These are phyloP conservation scores for Polymyxa betae DNA, from an alignment of 208 protist genomes.

Conservation along the genomic window DNA sequence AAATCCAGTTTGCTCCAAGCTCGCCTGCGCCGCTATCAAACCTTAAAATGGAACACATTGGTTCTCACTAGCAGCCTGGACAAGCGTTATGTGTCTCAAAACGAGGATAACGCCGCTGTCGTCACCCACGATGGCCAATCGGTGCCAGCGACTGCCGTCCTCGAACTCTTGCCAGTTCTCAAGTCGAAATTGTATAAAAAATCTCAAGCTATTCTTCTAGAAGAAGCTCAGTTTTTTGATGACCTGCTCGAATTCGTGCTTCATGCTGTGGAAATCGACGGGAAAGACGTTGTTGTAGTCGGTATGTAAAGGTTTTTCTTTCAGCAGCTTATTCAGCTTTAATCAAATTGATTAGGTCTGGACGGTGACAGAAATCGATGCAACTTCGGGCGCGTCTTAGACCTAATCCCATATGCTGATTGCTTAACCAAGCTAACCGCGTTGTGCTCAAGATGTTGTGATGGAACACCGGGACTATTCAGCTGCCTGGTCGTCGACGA, in stretches of 20 bases:
- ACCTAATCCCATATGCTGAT: slow-evolving; percentile 35
- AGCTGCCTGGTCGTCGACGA: background rate
- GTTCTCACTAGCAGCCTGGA: slow-evolving; percentile 26
- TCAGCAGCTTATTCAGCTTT: background rate
- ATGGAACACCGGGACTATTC: slow-evolving; percentile 20
- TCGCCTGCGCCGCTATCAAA: background rate
- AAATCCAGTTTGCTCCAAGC: slow-evolving; percentile 38
- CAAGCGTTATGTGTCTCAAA: background rate
- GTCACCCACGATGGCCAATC: background rate
- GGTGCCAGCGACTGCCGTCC: background rate
- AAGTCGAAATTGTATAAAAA: background rate
- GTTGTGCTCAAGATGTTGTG: slow-evolving; percentile 5
- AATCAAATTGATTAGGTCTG: background rate
- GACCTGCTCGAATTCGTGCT: slow-evolving; percentile 45
- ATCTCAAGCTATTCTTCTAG: background rate
- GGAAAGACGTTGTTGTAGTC: slow-evolving; percentile 27
- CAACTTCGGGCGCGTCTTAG: background rate
- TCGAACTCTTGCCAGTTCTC: background rate
- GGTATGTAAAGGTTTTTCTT: background rate
- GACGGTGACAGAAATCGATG: slow-evolving; percentile 22
- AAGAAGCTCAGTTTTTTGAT: slow-evolving; percentile 28
- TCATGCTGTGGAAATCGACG: slow-evolving; percentile 40
- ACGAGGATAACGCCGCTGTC: background rate
- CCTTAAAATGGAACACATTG: slow-evolving; percentile 5
- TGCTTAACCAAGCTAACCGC: background rate